Evolutionary conservation across 345 rosid species (phyloP).

Genomic region (Lenwebbia sp.): DNA sequence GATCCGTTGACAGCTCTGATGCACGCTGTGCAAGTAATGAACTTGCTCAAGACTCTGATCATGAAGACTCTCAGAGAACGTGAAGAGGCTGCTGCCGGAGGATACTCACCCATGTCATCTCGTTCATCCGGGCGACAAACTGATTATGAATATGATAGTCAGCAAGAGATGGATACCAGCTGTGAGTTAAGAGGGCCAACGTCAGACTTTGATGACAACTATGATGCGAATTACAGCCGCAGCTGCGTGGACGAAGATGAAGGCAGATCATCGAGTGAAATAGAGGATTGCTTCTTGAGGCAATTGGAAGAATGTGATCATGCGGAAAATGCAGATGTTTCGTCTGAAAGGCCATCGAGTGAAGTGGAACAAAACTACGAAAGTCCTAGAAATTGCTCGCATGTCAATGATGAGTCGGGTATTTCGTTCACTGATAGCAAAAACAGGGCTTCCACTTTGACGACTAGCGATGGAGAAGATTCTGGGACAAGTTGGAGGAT

Average conservation of each 20-base stretch:
- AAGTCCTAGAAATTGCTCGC: constrained; percentile 21
- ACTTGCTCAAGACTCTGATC: constrained; percentile 82
- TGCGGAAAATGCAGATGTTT: not conserved
- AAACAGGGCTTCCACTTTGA: constrained; percentile 20
- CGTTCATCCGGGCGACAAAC: constrained; percentile 45
- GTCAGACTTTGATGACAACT: constrained; percentile 39
- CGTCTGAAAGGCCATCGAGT: not conserved
- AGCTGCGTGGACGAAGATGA: constrained; percentile 40
- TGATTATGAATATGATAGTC: constrained; percentile 56
- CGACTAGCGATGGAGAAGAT: constrained; percentile 1
- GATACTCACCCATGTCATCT: constrained; percentile 57
- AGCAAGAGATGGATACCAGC: constrained; percentile 74
- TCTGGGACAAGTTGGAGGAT: constrained; percentile 7
- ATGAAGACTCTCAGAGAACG: constrained; percentile 51
- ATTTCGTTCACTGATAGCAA: constrained; percentile 34
- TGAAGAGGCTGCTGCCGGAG: constrained; percentile 51
- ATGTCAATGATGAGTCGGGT: constrained; percentile 20
- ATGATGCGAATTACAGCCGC: constrained; percentile 17
- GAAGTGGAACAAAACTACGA: constrained; percentile 3
- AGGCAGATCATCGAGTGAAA: constrained; percentile 37
- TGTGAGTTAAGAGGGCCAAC: constrained; percentile 46
- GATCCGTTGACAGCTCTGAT: constrained; percentile 90
- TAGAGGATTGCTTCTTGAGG: constrained; percentile 66
- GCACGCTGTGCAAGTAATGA: constrained; percentile 99
- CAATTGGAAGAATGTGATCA: constrained; percentile 22